These are phyloP conservation scores for Calonectria ilicicola DNA, from an alignment of 2,329 filamentous ascomycete species.

Conservation along the genomic window DNA sequence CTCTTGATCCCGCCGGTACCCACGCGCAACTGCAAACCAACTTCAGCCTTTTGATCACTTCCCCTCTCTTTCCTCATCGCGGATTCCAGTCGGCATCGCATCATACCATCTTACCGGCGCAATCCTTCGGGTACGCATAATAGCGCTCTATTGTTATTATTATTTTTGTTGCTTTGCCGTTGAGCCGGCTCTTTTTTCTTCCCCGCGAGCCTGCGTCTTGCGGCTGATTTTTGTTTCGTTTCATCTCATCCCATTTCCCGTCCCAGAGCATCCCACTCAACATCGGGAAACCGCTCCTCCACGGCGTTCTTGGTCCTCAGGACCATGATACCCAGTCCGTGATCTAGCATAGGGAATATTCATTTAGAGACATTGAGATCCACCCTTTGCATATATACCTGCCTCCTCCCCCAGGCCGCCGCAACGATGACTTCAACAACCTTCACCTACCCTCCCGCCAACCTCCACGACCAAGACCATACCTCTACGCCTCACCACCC, in stretches of 20 bases:
- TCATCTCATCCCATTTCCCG: constrained; percentile 4
- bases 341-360: constrained; percentile 44
- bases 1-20: constrained; percentile 39
- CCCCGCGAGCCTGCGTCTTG: neutral
- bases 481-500: constrained; percentile 46
- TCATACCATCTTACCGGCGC: constrained; percentile 2
- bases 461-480: constrained; percentile 51
- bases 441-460: constrained; percentile 55
- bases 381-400: constrained; percentile 50
- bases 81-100: constrained; percentile 31
- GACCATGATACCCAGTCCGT: constrained; percentile 49
- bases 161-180: neutral
- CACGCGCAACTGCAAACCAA: constrained; percentile 40
- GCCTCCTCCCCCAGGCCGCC: constrained; percentile 35
- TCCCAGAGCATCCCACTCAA: constrained; percentile 7
- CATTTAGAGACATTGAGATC: constrained; percentile 31
- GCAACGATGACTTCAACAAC: constrained; percentile 57
- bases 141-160: neutral
- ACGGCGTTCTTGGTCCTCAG: constrained; percentile 31
- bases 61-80: constrained; percentile 34
- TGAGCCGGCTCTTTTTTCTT: constrained; percentile 5
- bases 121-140: constrained; percentile 7
- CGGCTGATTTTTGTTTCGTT: neutral
- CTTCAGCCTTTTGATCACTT: constrained; percentile 35
- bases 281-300: constrained; percentile 7